phyloP scores from a whole-genome alignment of 2,329 filamentous ascomycete species.

The Fusarium floridanum region DNA sequence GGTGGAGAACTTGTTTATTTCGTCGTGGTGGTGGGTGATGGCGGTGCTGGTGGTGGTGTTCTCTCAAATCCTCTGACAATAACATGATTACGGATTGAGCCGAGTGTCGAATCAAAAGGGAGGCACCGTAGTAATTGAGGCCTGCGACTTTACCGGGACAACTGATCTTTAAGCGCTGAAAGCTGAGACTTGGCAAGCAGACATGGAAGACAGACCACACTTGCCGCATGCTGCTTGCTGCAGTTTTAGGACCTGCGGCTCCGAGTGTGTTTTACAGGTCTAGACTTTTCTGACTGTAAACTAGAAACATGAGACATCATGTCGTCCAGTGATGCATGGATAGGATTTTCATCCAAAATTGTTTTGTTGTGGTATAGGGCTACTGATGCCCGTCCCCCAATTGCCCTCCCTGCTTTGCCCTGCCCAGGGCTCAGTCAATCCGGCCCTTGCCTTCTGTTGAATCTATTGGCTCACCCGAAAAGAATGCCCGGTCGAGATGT shows the following conservation, averaged over 20 bases:
- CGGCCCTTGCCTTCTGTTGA: constrained; percentile 15
- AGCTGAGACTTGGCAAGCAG: constrained; percentile 25
- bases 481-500: constrained; percentile 27
- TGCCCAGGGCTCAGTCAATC: constrained; percentile 19
- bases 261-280: background rate
- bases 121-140: constrained; percentile 30
- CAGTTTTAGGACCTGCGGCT: constrained; percentile 1
- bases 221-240: background rate
- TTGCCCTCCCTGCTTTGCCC: background rate
- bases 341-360: background rate
- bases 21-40: constrained; percentile 7
- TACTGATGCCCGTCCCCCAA: constrained; percentile 12
- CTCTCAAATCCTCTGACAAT: constrained; percentile 21
- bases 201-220: constrained; percentile 24
- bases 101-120: background rate
- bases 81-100: constrained; percentile 22
- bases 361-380: constrained; percentile 37
- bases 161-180: constrained; percentile 28
- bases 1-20: background rate
- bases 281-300: background rate
- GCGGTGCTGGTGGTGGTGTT: background rate
- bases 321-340: background rate
- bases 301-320: background rate
- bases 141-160: constrained; percentile 21
- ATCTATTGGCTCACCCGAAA: background rate